Percentiles rank a stretch among this genome's conserved stretches.
phyloP scores from a whole-genome alignment of 2,329 filamentous ascomycete species.

The Trichophyton mentagrophytes region DNA sequence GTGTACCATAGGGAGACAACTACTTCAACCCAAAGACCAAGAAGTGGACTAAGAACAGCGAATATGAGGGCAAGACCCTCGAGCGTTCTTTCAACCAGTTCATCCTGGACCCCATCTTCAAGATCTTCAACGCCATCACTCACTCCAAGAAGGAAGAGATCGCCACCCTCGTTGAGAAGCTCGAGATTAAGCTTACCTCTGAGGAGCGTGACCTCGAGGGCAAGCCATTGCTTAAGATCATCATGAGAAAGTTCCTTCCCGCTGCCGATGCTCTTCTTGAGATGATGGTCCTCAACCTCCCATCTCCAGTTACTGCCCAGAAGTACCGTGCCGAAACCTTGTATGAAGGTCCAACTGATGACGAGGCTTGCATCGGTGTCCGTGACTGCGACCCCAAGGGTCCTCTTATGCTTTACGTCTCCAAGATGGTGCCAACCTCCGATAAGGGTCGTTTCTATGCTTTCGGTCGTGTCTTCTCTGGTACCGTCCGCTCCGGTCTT shows the following conservation, averaged over 20 bases:
- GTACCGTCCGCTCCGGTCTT: constrained; percentile 92
- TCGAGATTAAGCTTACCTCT: constrained; percentile 74
- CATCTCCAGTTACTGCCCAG: constrained; percentile 90
- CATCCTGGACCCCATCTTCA: constrained; percentile 99
- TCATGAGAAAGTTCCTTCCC: constrained; percentile 98
- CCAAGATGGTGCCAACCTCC: constrained; percentile 99
- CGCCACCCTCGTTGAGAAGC: constrained; percentile 71
- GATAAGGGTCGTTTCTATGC: constrained; percentile 99
- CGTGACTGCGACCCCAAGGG: constrained; percentile 96
- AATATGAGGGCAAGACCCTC: constrained; percentile 71
- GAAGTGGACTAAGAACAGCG: constrained; percentile 93
- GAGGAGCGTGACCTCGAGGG: constrained; percentile 91
- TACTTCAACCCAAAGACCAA: constrained; percentile 99
- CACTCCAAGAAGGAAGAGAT: constrained; percentile 98
- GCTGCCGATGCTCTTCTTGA: constrained; percentile 95
- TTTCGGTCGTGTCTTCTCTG: constrained; percentile 99
- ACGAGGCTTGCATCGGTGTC: constrained; percentile 89
- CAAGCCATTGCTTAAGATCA: constrained; percentile 93
- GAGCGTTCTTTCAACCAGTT: constrained; percentile 99
- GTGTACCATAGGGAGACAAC: constrained; percentile 61
- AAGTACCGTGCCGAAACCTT: constrained; percentile 96
- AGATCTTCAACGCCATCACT: constrained; percentile 92
- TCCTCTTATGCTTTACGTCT: constrained; percentile 99
- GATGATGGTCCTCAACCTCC: constrained; percentile 99
- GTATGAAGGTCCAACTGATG: constrained; percentile 93